Evolutionary conservation across 257 asterid genomes (phyloP).

Genomic region (Solanum dulcamara): DNA sequence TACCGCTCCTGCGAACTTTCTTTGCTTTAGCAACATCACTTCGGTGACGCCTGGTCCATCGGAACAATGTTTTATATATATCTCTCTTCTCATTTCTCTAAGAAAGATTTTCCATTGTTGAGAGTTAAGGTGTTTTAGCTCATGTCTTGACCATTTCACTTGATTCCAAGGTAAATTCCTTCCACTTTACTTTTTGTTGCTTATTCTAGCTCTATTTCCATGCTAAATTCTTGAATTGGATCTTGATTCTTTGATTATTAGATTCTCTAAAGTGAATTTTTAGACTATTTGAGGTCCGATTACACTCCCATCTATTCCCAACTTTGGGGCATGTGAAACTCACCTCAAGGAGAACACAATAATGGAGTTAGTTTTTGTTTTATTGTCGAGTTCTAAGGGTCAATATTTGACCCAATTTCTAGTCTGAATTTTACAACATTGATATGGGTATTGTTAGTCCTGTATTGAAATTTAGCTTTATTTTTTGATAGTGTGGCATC

Average conservation of each 20-base stretch:
- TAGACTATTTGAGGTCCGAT: background rate
- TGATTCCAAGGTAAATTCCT: background rate
- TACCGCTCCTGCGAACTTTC: background rate
- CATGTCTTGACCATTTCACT: background rate
- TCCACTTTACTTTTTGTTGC: background rate
- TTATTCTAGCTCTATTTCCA: no score
- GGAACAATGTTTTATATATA: no score
- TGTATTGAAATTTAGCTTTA: background rate
- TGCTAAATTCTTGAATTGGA: no score
- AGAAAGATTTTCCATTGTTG: background rate
- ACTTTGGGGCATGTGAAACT: background rate
- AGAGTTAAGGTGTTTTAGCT: background rate
- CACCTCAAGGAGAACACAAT: background rate
- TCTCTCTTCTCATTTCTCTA: background rate
- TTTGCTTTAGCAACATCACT: background rate
- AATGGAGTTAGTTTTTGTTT: background rate
- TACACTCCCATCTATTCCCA: background rate
- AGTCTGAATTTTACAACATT: background rate
- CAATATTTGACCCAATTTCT: background rate
- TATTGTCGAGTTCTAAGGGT: background rate
- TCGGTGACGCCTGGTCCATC: background rate
- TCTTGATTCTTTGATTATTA: no score
- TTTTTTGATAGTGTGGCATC: background rate
- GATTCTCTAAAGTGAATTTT: no score
- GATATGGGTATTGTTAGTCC: background rate